phyloP scores from a whole-genome alignment of 1,284 basidiomycete genomes.

The Boletus sp. region DNA sequence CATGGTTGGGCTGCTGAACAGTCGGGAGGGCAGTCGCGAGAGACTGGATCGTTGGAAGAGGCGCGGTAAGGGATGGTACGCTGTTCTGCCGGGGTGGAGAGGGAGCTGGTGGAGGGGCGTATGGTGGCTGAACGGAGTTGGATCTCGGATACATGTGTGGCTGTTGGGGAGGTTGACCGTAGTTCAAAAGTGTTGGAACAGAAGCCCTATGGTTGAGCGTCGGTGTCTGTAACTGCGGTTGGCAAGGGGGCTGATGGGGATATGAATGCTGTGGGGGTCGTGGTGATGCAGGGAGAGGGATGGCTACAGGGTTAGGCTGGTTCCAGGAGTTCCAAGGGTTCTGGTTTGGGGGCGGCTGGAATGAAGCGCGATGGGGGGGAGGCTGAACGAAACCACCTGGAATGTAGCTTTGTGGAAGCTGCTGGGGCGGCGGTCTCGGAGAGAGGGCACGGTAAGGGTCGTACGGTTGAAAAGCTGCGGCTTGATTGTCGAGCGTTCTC shows the following conservation, averaged over 20 bases:
- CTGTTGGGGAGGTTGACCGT: constrained; percentile 22
- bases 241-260: constrained; percentile 19
- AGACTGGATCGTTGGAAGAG: constrained; percentile 61
- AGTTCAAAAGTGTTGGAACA: constrained; percentile 17
- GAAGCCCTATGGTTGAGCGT: constrained; percentile 29
- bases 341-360: constrained; percentile 21
- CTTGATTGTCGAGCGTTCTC: constrained; percentile 56
- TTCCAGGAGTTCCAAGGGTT: constrained; percentile 24
- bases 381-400: constrained; percentile 19
- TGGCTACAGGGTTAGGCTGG: constrained; percentile 12
- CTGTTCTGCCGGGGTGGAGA: constrained; percentile 34
- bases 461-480: constrained; percentile 28
- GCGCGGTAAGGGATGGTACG: constrained; percentile 60
- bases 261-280: constrained; percentile 28
- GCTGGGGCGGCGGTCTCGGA: constrained; percentile 29
- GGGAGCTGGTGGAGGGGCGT: constrained; percentile 32
- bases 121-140: constrained; percentile 27
- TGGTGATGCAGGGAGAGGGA: constrained; percentile 30
- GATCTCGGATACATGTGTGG: constrained; percentile 28
- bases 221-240: constrained; percentile 29
- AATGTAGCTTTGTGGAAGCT: constrained; percentile 15
- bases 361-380: constrained; percentile 21
- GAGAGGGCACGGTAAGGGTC: constrained; percentile 27
- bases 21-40: constrained; percentile 51
- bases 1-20: constrained; percentile 55